Conservation (phyloP, 805 yeast genomes). For the Candida morakotiae region DNA sequence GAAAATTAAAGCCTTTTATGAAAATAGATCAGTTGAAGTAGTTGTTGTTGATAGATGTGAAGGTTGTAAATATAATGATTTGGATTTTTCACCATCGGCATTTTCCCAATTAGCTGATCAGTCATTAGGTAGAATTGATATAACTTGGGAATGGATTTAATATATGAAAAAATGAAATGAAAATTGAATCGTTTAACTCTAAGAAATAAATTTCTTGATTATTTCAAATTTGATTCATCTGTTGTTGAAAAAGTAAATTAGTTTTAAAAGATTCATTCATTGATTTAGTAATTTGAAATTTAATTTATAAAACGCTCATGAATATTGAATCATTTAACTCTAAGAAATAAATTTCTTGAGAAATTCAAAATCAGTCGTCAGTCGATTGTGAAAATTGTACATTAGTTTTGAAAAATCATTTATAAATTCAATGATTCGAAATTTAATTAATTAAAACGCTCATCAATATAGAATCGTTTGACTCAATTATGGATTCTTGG, state of each 20-base stretch:
- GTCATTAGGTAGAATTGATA: constrained; percentile 49
- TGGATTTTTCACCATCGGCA: constrained; percentile 62
- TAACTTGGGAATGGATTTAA: constrained; percentile 47
- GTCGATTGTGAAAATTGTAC: too few relatives aligned
- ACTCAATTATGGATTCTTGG: too few relatives aligned
- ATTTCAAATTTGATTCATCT: background rate
- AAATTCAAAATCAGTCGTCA: background rate
- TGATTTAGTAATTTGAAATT: too few relatives aligned
- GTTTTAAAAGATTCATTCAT: too few relatives aligned
- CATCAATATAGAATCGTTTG: too few relatives aligned
- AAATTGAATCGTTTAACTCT: too few relatives aligned
- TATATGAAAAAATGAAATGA: background rate
- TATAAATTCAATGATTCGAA: too few relatives aligned
- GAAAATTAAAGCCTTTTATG: constrained; percentile 42
- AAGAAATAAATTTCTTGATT: background rate
- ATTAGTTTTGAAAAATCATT: too few relatives aligned
- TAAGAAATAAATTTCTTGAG: background rate
- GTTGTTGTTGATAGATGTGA: constrained; percentile 56
- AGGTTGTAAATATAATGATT: constrained; percentile 46
- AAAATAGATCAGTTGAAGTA: constrained; percentile 51
- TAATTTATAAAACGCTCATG: too few relatives aligned
- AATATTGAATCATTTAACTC: too few relatives aligned
- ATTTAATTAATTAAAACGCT: too few relatives aligned
- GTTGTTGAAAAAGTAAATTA: too few relatives aligned
- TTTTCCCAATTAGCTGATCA: constrained; percentile 48